These are phyloP conservation scores for Seminavis robusta DNA, from an alignment of 108 stramenopile species.

Conservation along the genomic window DNA sequence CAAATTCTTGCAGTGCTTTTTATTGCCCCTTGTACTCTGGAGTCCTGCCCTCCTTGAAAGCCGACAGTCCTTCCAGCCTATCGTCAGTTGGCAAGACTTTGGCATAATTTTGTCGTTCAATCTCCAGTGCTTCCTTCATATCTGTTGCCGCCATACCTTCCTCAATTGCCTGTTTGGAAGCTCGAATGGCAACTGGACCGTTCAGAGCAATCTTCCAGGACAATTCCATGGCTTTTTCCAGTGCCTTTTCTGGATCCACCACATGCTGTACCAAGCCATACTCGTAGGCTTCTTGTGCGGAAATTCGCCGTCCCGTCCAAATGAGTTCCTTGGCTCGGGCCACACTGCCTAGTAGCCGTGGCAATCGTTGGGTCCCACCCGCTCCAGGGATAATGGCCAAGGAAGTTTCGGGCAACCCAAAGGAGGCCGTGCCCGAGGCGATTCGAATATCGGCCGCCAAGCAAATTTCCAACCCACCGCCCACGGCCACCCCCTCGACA, in stretches of 20 bases:
- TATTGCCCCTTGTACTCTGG: slow-evolving; percentile 66
- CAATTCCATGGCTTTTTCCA: slow-evolving; percentile 29
- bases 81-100: slow-evolving; percentile 58
- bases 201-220: slow-evolving; percentile 59
- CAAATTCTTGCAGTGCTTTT: too few species aligned
- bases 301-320: slow-evolving; percentile 47
- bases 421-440: slow-evolving; percentile 40
- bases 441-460: slow-evolving; percentile 74
- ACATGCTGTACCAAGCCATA: slow-evolving; percentile 59
- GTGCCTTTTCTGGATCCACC: slow-evolving; percentile 26
- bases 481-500: slow-evolving; percentile 77
- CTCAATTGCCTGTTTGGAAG: slow-evolving; percentile 75
- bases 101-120: slow-evolving; percentile 61
- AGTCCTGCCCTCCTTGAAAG: slow-evolving; percentile 65
- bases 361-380: slow-evolving; percentile 77
- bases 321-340: slow-evolving; percentile 74
- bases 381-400: slow-evolving; percentile 86
- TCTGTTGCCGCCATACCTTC: slow-evolving; percentile 40
- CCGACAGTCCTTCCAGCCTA: slow-evolving; percentile 69
- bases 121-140: slow-evolving; percentile 50
- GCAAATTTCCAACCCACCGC: slow-evolving; percentile 81
- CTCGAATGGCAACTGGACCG: slow-evolving; percentile 70
- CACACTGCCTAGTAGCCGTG: slow-evolving; percentile 57
- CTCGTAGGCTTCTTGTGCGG: slow-evolving; percentile 35
- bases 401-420: slow-evolving; percentile 79